Evolutionary conservation across 2,329 filamentous ascomycete species (phyloP), one percentile per base, ranked within the genome.

Genomic region (Aspergillus udagawae): DNA sequence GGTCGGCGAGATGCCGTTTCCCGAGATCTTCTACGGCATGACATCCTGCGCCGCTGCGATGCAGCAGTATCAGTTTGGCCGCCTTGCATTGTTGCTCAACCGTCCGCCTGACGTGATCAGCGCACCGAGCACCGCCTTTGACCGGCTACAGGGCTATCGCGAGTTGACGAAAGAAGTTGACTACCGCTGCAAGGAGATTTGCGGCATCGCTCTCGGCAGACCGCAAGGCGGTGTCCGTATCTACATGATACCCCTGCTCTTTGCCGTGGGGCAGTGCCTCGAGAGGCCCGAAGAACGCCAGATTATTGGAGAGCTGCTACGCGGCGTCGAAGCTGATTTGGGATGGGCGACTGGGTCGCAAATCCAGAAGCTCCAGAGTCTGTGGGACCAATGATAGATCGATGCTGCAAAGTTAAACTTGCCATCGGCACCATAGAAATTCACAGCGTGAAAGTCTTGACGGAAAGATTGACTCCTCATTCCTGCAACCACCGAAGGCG

Each of bases 61-160:
- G 80, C 84, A 87, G 64, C 80, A 80, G 58, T 87, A 86, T 61
- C 83, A 88, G 64, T 87, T 88, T 75, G 83, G 83, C 1, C 80
- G 83, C 47, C 84, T 87, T 10, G 78, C 86, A 4, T 68, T 88
- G 0, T 77, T 86, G 12, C 79, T 86, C 60, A 86, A 88, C 63
- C 81, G 82, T 57, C 83, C 82, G 0, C 77, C 80, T 17, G 80
- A 86, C 56, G 81, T 80, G 0, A 81, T 82, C 3, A 78, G 77
- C 49, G 77, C 76, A 3, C 76, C 79, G 21, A 79, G 79, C 21
- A 83, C 81, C 3, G 75, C 85, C 0, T 80, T 79, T 49, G 79
- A 80, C 58, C 78, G 83, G 12, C 73, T 86, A 41, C 79, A 80
- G 47, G 81, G 79, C 1, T 86, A 86, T 60, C 79, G 83, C 4